Evolutionary conservation across 805 yeast genomes (phyloP).

Genomic region (Ogataea ganodermae): DNA sequence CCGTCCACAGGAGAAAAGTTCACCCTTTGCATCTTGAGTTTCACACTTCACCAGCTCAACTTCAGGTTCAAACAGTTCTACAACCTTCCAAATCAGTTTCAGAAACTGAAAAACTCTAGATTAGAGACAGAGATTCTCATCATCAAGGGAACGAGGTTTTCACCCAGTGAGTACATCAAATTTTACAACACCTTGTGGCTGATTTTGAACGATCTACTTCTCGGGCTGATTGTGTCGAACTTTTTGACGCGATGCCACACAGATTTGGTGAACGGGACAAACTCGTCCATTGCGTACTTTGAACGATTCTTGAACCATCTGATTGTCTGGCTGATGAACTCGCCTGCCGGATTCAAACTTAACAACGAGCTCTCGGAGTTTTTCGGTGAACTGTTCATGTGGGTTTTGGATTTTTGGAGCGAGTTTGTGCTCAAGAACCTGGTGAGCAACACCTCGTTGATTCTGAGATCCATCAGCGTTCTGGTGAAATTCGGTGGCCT

Average conservation of each 20-base stretch:
- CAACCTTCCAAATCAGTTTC: constrained; percentile 77
- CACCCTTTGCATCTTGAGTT: constrained; percentile 27
- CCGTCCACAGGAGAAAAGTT: constrained; percentile 10
- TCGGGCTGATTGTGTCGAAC: constrained; percentile 66
- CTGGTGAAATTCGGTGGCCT: constrained; percentile 49
- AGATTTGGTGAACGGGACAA: constrained; percentile 10
- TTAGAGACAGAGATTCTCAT: constrained; percentile 44
- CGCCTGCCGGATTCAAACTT: constrained; percentile 93
- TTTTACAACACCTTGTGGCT: constrained; percentile 90
- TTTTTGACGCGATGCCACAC: constrained; percentile 34
- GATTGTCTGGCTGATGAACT: constrained; percentile 75
- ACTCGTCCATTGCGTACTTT: constrained; percentile 35
- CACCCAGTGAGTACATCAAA: constrained; percentile 62
- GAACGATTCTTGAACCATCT: constrained; percentile 37
- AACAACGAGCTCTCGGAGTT: constrained; percentile 84
- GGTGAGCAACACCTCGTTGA: constrained; percentile 13
- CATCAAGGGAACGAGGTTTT: constrained; percentile 40
- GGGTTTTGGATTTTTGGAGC: constrained; percentile 79
- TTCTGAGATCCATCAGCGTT: constrained; percentile 17
- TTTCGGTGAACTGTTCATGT: constrained; percentile 80
- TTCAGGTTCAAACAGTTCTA: constrained; percentile 73
- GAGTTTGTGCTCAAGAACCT: constrained; percentile 19
- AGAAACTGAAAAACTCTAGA: constrained; percentile 44
- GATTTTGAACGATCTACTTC: constrained; percentile 73
- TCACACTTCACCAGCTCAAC: constrained; percentile 77